A percentile compares a stretch with the other conserved stretches of the same genome.
phyloP scores from a whole-genome alignment of 2,329 filamentous ascomycete genomes.

The Paecilomyces dactylethromorphus region DNA sequence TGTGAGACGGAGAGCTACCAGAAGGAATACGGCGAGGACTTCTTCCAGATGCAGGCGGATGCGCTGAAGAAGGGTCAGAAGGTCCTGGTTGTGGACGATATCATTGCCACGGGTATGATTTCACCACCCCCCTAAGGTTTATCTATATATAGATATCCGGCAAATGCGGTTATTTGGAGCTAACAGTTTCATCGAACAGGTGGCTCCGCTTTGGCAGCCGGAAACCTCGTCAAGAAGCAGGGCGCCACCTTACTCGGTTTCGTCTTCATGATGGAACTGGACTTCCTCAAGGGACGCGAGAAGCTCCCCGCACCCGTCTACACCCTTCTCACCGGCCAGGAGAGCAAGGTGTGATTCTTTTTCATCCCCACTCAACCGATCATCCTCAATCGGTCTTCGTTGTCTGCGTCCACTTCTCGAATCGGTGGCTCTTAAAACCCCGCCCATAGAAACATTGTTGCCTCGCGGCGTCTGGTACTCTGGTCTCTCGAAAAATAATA shows the following conservation, averaged over 20 bases:
- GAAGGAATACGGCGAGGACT: constrained; percentile 95
- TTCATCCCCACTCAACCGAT: background rate
- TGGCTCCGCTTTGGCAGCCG: constrained; percentile 83
- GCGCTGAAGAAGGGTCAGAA: constrained; percentile 79
- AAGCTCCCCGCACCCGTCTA: constrained; percentile 80
- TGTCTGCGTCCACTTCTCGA: background rate
- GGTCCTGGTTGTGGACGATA: constrained; percentile 91
- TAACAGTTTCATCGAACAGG: constrained; percentile 46
- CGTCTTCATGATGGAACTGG: constrained; percentile 92
- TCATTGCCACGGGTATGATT: constrained; percentile 84
- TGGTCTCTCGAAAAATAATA: background rate
- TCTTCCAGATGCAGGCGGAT: constrained; percentile 91
- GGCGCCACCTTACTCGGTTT: constrained; percentile 83
- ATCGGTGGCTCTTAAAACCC: background rate
- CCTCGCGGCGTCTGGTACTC: background rate
- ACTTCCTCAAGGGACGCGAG: constrained; percentile 83
- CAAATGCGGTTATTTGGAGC: background rate
- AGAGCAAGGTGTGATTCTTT: constrained; percentile 17
- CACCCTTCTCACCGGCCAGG: constrained; percentile 69
- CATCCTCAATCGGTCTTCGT: background rate
- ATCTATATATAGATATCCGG: background rate
- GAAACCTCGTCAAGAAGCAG: constrained; percentile 76
- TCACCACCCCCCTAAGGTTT: background rate
- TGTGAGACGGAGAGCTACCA: constrained; percentile 78
- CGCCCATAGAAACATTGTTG: background rate